Evolutionary conservation across 2,329 filamentous ascomycete genomes (phyloP).

Genomic region (Fusarium azukiicola): DNA sequence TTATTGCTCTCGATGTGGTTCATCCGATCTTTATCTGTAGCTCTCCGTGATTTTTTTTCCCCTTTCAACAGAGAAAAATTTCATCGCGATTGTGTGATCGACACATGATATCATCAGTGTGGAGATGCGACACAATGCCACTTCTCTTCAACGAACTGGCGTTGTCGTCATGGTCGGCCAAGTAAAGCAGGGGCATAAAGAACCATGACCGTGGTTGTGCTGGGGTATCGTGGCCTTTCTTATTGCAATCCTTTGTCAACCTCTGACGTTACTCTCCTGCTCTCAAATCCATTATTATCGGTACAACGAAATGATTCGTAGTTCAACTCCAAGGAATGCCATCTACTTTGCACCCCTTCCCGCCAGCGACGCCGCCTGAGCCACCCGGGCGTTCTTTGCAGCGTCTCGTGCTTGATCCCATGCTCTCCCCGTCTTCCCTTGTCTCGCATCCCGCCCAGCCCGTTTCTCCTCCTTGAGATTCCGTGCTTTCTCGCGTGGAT

Average conservation of each 20-base stretch:
- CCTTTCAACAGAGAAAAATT: constrained; percentile 19
- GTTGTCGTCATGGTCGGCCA: constrained; percentile 38
- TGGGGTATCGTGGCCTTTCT: constrained; percentile 49
- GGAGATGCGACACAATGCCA: constrained; percentile 45
- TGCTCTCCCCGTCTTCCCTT: constrained; percentile 75
- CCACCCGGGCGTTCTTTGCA: constrained; percentile 77
- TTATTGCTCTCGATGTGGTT: not conserved
- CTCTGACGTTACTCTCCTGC: not conserved
- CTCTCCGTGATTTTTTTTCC: not conserved
- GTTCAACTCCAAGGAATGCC: constrained; percentile 4
- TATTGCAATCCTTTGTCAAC: constrained; percentile 27
- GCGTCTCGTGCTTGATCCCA: constrained; percentile 74
- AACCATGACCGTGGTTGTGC: constrained; percentile 38
- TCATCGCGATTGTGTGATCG: constrained; percentile 39
- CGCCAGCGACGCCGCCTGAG: constrained; percentile 73
- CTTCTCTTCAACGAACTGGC: constrained; percentile 40
- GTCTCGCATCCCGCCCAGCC: constrained; percentile 76
- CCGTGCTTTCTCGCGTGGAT: constrained; percentile 91
- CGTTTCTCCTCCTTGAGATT: constrained; percentile 84
- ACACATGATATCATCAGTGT: constrained; percentile 36
- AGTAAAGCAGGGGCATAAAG: constrained; percentile 37
- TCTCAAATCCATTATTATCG: not conserved
- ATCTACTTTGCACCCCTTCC: constrained; percentile 76
- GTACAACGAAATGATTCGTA: constrained; percentile 26
- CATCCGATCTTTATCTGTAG: constrained; percentile 2